phyloP scores from a whole-genome alignment of 768 basidiomycete species.

The Macrolepiota dolichaula region DNA sequence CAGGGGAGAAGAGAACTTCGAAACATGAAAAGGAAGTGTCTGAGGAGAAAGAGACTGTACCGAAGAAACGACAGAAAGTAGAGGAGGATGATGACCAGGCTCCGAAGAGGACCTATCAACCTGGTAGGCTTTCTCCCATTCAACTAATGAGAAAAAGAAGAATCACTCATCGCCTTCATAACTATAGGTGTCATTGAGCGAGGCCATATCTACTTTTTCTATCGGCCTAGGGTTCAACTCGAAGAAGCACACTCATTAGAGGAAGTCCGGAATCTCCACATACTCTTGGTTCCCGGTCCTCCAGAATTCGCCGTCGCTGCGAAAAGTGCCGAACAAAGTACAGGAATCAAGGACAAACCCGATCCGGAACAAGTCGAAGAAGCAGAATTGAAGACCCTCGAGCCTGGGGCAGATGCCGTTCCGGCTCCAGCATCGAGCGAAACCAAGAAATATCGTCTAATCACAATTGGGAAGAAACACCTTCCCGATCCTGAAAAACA shows the following conservation, averaged over 20 bases:
- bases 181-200: constrained; percentile 51
- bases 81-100: constrained; percentile 3
- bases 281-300: constrained; percentile 56
- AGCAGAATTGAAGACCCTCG: constrained; percentile 39
- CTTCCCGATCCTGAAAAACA: constrained; percentile 43
- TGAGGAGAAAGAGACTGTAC: constrained; percentile 22
- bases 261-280: constrained; percentile 55
- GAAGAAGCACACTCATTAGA: constrained; percentile 53
- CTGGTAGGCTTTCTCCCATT: constrained; percentile 10
- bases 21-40: constrained; percentile 20
- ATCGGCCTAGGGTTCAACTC: constrained; percentile 52
- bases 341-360: constrained; percentile 8
- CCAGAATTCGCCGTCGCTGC: constrained; percentile 34
- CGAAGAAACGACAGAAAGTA: constrained; percentile 11
- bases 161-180: neutral
- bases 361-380: constrained; percentile 23
- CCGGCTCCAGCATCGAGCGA: constrained; percentile 35
- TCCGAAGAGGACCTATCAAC: constrained; percentile 14
- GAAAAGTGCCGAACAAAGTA: constrained; percentile 1
- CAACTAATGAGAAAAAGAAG: neutral
- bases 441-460: constrained; percentile 41
- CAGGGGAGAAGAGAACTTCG: constrained; percentile 16
- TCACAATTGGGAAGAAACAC: constrained; percentile 57
- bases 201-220: constrained; percentile 65
- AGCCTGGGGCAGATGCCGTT: constrained; percentile 45